phyloP scores from a whole-genome alignment of 1,284 basidiomycete genomes.

The Cerrena zonata region DNA sequence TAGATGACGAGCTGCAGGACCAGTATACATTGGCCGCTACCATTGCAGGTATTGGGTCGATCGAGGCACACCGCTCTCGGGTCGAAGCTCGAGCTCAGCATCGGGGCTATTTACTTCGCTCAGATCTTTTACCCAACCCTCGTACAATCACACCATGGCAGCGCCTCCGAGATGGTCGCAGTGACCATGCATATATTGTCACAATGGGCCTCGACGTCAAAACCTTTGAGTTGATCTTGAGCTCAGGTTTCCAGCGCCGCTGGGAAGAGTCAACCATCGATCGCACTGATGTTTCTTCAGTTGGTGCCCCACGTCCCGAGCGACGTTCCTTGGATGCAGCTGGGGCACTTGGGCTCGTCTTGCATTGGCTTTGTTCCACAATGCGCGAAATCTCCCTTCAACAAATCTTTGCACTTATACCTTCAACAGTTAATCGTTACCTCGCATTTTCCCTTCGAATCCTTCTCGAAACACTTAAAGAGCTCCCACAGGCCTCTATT shows the following conservation, averaged over 20 bases:
- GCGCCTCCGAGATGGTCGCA: constrained; percentile 22
- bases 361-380: constrained; percentile 40
- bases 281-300: constrained; percentile 23
- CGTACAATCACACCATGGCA: constrained; percentile 34
- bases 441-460: constrained; percentile 30
- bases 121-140: constrained; percentile 32
- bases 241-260: constrained; percentile 26
- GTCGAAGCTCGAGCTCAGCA: neutral
- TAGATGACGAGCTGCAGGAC: neutral
- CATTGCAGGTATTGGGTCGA: neutral
- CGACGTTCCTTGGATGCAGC: constrained; percentile 38
- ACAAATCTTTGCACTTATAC: constrained; percentile 33
- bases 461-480: constrained; percentile 27
- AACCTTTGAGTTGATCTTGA: constrained; percentile 34
- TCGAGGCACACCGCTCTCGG: neutral
- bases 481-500: constrained; percentile 32
- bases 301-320: constrained; percentile 25
- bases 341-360: constrained; percentile 39
- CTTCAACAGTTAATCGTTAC: constrained; percentile 28
- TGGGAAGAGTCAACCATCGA: constrained; percentile 36
- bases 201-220: constrained; percentile 41
- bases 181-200: constrained; percentile 40
- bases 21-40: neutral
- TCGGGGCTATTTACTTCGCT: constrained; percentile 24
- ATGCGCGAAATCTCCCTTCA: constrained; percentile 34